Conservation (phyloP, 2,329 filamentous ascomycete species). For the Aaosphaeria arxii region DNA sequence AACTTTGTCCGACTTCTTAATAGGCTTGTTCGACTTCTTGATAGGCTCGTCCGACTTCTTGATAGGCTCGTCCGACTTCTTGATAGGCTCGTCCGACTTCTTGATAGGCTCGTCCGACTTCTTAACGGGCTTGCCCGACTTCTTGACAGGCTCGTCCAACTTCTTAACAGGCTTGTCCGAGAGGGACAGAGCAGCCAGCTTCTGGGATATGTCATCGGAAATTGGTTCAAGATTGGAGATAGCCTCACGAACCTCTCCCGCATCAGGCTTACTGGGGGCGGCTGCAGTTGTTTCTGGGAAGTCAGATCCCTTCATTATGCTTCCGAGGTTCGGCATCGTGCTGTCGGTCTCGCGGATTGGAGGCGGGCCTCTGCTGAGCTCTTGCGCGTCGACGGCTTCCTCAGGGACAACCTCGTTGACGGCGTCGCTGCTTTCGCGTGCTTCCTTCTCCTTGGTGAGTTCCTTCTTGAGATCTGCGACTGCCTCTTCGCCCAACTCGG, state of each 20-base stretch:
- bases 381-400: conserved; percentile 40
- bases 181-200: conserved; percentile 11
- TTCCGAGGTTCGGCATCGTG: conserved; percentile 29
- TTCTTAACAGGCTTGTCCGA: conserved; percentile 30
- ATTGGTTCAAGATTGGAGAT: background rate
- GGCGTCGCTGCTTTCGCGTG: conserved; percentile 34
- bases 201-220: conserved; percentile 3
- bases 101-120: too few species aligned
- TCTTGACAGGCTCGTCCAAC: conserved; percentile 42
- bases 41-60: conserved; percentile 18
- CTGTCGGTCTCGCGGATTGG: conserved; percentile 22
- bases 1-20: conserved; percentile 45
- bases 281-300: conserved; percentile 21
- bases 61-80: conserved; percentile 12
- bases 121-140: too few species aligned
- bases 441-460: conserved; percentile 39
- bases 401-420: conserved; percentile 42
- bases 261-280: conserved; percentile 6
- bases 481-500: conserved; percentile 29
- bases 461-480: conserved; percentile 38
- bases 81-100: too few species aligned
- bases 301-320: conserved; percentile 36
- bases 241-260: conserved; percentile 6
- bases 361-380: conserved; percentile 33
- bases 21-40: conserved; percentile 10